phyloP scores from a whole-genome alignment of 768 basidiomycete species.

The Clavulina sp. region DNA sequence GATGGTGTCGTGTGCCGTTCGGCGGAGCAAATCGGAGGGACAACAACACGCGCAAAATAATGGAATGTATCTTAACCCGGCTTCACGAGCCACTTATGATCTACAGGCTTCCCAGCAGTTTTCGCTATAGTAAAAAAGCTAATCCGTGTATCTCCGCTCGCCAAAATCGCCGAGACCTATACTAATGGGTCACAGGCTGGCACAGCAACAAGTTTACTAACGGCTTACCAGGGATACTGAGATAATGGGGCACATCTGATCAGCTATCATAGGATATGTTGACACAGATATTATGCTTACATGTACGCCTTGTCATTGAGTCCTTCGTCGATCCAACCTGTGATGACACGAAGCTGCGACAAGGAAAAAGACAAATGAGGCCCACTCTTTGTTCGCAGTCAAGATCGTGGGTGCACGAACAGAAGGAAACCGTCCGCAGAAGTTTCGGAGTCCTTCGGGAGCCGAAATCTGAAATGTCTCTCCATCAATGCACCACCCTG shows the following conservation, averaged over 20 bases:
- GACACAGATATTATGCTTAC: neutral
- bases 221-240: too few species aligned
- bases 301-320: conserved; percentile 67
- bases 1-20: too few species aligned
- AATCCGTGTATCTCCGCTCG: conserved; percentile 45
- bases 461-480: neutral
- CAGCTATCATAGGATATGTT: neutral
- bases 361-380: conserved; percentile 59
- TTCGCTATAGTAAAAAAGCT: neutral
- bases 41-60: too few species aligned
- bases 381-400: conserved; percentile 73
- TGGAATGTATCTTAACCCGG: too few species aligned
- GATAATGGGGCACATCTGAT: too few species aligned
- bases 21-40: neutral
- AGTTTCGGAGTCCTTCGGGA: neutral
- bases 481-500: neutral
- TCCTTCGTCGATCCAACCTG: conserved; percentile 89
- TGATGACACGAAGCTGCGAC: conserved; percentile 82
- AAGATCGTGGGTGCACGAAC: conserved; percentile 67
- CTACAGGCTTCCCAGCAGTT: too few species aligned
- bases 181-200: conserved; percentile 53
- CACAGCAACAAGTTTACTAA: too few species aligned
- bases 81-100: too few species aligned
- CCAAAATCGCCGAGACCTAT: conserved; percentile 97
- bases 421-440: neutral